Percentiles rank a stretch among this genome's conserved stretches.
phyloP scores from a whole-genome alignment of 345 rosid genomes.

The Hibiscus syriacus region DNA sequence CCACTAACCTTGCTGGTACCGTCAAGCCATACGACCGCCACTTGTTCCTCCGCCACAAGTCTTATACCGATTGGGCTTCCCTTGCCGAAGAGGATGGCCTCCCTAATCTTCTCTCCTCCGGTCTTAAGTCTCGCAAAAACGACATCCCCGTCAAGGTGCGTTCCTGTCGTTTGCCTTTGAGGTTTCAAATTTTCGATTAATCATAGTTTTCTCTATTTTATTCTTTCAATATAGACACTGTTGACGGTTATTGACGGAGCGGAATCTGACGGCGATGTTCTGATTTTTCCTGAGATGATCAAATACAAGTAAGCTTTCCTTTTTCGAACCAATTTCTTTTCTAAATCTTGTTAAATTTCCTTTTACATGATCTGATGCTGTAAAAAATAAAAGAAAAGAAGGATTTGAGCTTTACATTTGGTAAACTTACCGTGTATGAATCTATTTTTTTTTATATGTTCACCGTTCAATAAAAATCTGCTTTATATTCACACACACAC shows the following conservation, averaged over 20 bases:
- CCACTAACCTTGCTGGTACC: constrained; percentile 53
- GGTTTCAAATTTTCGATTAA: neutral
- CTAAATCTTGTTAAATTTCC: neutral
- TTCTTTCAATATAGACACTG: constrained; percentile 32
- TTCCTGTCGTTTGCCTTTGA: neutral
- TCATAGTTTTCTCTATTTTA: neutral
- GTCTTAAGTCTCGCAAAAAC: constrained; percentile 55
- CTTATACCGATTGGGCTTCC: constrained; percentile 58
- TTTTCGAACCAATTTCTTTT: neutral
- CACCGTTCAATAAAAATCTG: neutral
- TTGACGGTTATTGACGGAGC: constrained; percentile 64
- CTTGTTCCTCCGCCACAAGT: constrained; percentile 55
- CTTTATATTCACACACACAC: too few relatives aligned
- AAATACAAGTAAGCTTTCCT: constrained; percentile 59
- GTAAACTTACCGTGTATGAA: neutral
- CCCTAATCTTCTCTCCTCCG: constrained; percentile 54
- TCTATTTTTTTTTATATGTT: neutral
- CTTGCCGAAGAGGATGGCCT: constrained; percentile 62
- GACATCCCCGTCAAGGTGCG: constrained; percentile 54
- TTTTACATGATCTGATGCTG: neutral
- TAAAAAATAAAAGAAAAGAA: neutral
- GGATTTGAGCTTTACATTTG: neutral
- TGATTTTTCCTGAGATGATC: constrained; percentile 88
- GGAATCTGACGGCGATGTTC: constrained; percentile 70
- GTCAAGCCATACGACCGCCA: constrained; percentile 70